phyloP scores from a whole-genome alignment of 1,139 yeast species.

The Kurtzmaniella quercitrusa region DNA sequence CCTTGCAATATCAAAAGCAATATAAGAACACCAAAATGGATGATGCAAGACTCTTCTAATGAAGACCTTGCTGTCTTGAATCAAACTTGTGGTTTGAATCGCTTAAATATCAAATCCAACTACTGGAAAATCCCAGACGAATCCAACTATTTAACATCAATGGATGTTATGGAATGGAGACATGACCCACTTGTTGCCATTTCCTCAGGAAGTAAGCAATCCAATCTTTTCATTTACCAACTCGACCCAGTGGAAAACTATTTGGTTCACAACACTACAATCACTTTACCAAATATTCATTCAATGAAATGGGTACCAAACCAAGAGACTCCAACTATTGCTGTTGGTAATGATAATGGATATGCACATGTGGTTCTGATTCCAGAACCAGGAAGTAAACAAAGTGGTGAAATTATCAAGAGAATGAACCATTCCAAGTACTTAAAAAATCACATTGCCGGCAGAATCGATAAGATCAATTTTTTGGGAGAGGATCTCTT shows the following conservation, averaged over 20 bases:
- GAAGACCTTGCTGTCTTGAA: slow-evolving; percentile 31
- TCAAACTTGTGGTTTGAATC: slow-evolving; percentile 40
- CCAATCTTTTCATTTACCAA: slow-evolving; percentile 65
- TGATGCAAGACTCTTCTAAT: slow-evolving; percentile 21
- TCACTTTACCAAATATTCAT: slow-evolving; percentile 64
- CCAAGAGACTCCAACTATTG: slow-evolving; percentile 31
- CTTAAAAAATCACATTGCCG: slow-evolving; percentile 28
- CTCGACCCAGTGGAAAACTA: slow-evolving; percentile 40
- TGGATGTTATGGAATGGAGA: slow-evolving; percentile 37
- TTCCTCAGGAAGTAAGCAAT: slow-evolving; percentile 51
- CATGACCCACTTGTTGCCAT: slow-evolving; percentile 51
- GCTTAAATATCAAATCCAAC: slow-evolving; percentile 48
- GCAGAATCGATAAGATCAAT: slow-evolving; percentile 25
- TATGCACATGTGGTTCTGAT: slow-evolving; percentile 62
- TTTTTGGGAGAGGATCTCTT: slow-evolving; percentile 31
- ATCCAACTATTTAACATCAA: slow-evolving; percentile 52
- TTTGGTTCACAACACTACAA: slow-evolving; percentile 71
- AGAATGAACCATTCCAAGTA: slow-evolving; percentile 73
- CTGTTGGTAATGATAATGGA: slow-evolving; percentile 72
- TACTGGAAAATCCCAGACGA: slow-evolving; percentile 74
- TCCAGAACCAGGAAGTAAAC: slow-evolving; percentile 46
- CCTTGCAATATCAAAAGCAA: not conserved
- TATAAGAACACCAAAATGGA: slow-evolving; percentile 16
- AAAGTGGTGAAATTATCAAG: slow-evolving; percentile 67
- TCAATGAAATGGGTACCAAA: slow-evolving; percentile 60